Base-by-base conservation (phyloP, 2,329 filamentous ascomycete species). In the Fusarium liriodendri region DNA sequence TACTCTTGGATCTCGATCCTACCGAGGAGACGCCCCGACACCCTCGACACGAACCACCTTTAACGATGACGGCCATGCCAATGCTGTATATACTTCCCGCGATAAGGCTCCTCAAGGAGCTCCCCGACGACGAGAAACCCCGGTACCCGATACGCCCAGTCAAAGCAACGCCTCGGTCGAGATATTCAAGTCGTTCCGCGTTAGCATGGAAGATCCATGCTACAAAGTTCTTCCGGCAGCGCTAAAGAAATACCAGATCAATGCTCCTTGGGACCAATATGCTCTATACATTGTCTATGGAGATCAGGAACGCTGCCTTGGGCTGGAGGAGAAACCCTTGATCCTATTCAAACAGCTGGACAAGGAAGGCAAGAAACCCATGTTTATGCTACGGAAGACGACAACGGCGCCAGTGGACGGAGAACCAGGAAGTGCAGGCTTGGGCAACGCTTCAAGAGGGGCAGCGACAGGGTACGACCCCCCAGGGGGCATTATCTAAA, bases 181-280 rank as follows among this genome's bases (percentile, higher is more conserved):
- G 83, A 98, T 99, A 69, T 98, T 98, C 91, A 99, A 99, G 83
- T 97, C 94, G 1, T 99, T 99, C 89, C 92, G 96, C 42, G 97
- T 99, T 71, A 97, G 94, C 81, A 97, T 98, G 89, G 97, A 99
- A 77, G 97, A 99, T 80, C 97, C 97, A 4, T 99, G 97, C 85
- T 94, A 98, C 86, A 98, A 98, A 82, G 97, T 99, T 32, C 88
- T 99, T 2, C 97, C 97, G 2, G 97, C 97, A 18, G 97, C 97
- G 3, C 89, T 99, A 20, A 97, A 97, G 82, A 98, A 98, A 82
- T 99, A 99, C 85, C 97, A 98, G 80, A 99, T 99, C 85, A 96
- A 97, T 76, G 96, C 95, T 25, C 96, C 98, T 60, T 98, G 95
- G 94, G 94, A 97, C 77, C 95, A 98, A 80, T 99, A 99, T 81